A percentile compares a stretch with the other conserved stretches of the same genome.
phyloP scores from a whole-genome alignment of 2,329 filamentous ascomycete genomes.

The Sporothrix schenckii region DNA sequence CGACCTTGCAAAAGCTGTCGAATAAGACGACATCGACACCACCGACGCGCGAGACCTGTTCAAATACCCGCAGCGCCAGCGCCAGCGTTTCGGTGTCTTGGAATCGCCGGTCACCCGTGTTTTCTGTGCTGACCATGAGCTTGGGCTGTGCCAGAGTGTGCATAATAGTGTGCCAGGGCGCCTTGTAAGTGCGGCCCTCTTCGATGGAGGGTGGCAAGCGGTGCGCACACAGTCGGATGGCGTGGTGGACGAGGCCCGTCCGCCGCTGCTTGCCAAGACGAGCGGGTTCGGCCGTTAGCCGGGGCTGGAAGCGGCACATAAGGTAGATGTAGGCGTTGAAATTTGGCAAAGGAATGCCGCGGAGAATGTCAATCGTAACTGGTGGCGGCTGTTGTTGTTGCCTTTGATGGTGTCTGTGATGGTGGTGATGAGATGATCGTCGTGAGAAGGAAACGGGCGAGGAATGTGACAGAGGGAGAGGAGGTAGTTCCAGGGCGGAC shows the following conservation, averaged over 20 bases:
- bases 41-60: slow-evolving; percentile 39
- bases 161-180: slow-evolving; percentile 51
- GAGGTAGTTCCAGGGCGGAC: slow-evolving; percentile 32
- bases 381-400: background rate
- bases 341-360: slow-evolving; percentile 42
- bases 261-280: slow-evolving; percentile 36
- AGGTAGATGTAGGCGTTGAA: slow-evolving; percentile 57
- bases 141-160: slow-evolving; percentile 45
- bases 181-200: slow-evolving; percentile 43
- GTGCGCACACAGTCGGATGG: slow-evolving; percentile 42
- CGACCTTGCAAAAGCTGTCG: slow-evolving; percentile 42
- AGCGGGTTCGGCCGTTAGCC: slow-evolving; percentile 35
- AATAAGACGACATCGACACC: slow-evolving; percentile 46
- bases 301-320: slow-evolving; percentile 51
- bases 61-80: slow-evolving; percentile 43
- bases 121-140: slow-evolving; percentile 40
- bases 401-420: background rate
- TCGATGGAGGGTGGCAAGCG: slow-evolving; percentile 40
- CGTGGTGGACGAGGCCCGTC: slow-evolving; percentile 41
- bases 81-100: slow-evolving; percentile 42
- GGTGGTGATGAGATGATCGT: background rate
- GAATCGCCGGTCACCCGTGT: slow-evolving; percentile 28
- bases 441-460: slow-evolving; percentile 25
- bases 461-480: slow-evolving; percentile 38
- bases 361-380: slow-evolving; percentile 34